Base-by-base conservation (phyloP, 257 asterid genomes). In the Solanum chilense region DNA sequence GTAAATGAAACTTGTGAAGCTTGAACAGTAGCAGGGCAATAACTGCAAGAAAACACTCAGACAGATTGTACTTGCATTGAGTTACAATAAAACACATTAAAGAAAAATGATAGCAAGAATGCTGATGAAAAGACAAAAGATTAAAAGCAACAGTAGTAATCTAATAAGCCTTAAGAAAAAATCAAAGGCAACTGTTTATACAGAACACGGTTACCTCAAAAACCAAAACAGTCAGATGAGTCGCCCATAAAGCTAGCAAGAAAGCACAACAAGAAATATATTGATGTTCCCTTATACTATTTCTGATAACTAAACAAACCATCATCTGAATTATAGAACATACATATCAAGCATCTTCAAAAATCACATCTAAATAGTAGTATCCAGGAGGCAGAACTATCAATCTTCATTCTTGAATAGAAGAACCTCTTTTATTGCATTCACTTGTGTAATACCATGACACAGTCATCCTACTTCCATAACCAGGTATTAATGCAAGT, bases 401-500 rank as follows among this genome's bases (percentile, higher is more conserved):
- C 84, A 78, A 80, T 81, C 68, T 81, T 20, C 85, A 81, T 20
- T 49, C 85, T 81, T 81, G 70, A 81, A 9, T 11, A 49, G 33
- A 80, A 81, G 45, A 81, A 49, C 45, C 68, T 12, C 45, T 31
- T 20, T 49, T 81, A 81, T 81, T 16, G 69, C 70, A 49, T 81
- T 81, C 85, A 47, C 41, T 81, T 49, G 29, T 81, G 85, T 49
- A 81, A 49, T 45, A 80, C 70, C 45, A 49, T 81, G 31, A 33
- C 6, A 29, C 6, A 29, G 45, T 31, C 69, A 49, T 29, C 66
- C 85, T 69, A 69, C 31, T 85, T 85, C 83, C 87, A 70, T 82
- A 87, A 90, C 87, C 83, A 88, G 18, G 88, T 58, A 21, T 76
- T 88, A 31, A 88, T 47, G 64, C 83, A 83, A 68, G 89, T 12